These are phyloP conservation scores for Diutina ranongensis DNA, from an alignment of 1,139 yeast genomes.

Conservation along the genomic window DNA sequence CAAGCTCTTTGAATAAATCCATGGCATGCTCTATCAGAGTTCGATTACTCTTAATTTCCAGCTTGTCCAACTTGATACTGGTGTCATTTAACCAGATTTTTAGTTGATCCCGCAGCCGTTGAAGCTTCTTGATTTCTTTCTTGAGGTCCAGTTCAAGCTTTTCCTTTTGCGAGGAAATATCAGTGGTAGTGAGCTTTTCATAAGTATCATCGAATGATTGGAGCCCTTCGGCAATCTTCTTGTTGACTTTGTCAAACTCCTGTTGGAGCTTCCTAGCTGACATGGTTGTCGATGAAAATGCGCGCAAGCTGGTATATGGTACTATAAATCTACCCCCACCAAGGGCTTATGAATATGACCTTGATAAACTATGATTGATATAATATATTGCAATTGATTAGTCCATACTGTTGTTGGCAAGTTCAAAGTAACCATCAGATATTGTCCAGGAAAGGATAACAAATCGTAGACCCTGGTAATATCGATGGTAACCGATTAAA, in stretches of 20 bases:
- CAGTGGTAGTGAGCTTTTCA: conserved; percentile 74
- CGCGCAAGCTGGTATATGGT: no score
- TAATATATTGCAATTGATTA: no score
- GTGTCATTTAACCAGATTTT: conserved; percentile 49
- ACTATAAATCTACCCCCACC: no score
- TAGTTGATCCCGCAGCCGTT: conserved; percentile 12
- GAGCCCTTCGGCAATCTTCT: conserved; percentile 91
- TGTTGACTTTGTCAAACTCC: conserved; percentile 93
- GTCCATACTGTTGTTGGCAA: no score
- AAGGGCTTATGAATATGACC: no score
- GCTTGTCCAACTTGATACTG: conserved; percentile 84
- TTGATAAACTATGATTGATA: no score
- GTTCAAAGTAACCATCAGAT: background rate
- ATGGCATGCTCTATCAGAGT: conserved; percentile 67
- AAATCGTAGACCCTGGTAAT: no score
- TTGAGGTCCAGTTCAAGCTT: conserved; percentile 12
- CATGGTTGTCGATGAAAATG: conserved; percentile 15
- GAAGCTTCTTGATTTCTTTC: conserved; percentile 12
- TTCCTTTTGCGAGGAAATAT: conserved; percentile 45
- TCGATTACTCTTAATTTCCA: conserved; percentile 63
- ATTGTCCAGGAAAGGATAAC: background rate
- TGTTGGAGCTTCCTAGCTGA: conserved; percentile 39
- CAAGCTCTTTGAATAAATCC: conserved; percentile 95
- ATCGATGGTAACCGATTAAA: no score
- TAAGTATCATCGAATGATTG: conserved; percentile 77